Percentiles rank a stretch among this genome's conserved stretches.
phyloP scores from a whole-genome alignment of 169 alveolate genomes.

The Miamiensis avidus region DNA sequence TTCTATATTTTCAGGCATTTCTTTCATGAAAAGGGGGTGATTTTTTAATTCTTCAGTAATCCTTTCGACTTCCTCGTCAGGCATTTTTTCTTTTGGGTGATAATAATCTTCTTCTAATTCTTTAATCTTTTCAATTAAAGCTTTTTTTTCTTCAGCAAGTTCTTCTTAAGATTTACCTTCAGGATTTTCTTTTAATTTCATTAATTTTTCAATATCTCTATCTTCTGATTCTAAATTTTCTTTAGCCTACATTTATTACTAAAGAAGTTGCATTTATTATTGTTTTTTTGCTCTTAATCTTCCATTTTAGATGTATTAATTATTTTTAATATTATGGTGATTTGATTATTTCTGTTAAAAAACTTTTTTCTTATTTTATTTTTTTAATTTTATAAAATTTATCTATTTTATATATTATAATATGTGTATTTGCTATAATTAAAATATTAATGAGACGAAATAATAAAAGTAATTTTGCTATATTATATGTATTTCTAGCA shows the following conservation, averaged over 20 bases:
- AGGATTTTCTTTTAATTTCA: background rate
- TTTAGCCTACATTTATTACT: background rate
- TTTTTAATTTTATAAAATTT: no score
- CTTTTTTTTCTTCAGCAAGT: background rate
- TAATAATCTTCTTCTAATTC: constrained; percentile 31
- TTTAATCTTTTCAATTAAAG: background rate
- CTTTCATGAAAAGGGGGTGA: constrained; percentile 42
- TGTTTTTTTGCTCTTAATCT: no score
- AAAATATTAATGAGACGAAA: no score
- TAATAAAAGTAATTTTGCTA: no score
- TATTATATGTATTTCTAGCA: no score
- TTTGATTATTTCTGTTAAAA: background rate
- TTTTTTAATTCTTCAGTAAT: constrained; percentile 30
- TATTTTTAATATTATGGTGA: no score
- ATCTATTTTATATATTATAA: no score
- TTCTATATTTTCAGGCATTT: constrained; percentile 44
- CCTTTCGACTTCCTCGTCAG: constrained; percentile 43
- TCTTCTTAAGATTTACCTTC: background rate
- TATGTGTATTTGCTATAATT: no score
- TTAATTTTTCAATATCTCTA: background rate
- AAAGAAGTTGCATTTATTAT: background rate
- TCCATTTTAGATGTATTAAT: background rate
- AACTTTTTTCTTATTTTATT: no score
- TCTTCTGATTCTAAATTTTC: background rate
- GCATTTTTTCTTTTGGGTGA: constrained; percentile 45